Evolutionary conservation across 345 rosid species (phyloP).

Genomic region (Abelmoschus esculentus): DNA sequence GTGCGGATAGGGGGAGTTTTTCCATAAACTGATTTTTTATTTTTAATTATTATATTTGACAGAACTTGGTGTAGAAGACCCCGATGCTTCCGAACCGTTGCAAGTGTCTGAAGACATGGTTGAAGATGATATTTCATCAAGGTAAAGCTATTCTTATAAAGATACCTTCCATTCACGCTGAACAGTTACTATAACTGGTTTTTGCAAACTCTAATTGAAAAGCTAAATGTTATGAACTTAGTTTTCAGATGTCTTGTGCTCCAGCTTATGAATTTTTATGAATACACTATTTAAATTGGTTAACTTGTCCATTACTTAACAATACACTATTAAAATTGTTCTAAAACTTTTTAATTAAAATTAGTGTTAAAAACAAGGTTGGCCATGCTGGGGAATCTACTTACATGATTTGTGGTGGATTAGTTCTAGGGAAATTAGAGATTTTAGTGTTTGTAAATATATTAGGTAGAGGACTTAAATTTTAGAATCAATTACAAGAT

Average conservation of each 20-base stretch:
- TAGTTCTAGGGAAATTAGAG: not conserved
- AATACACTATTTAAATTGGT: not conserved
- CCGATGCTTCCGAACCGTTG: conserved; percentile 42
- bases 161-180: not conserved
- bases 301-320: not conserved
- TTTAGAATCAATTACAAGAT: not conserved
- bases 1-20: not conserved
- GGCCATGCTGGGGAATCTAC: not conserved
- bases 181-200: not conserved
- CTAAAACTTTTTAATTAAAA: not conserved
- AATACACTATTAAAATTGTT: not conserved
- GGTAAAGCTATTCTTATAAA: conserved; percentile 30
- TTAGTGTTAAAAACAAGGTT: not conserved
- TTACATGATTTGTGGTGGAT: not conserved
- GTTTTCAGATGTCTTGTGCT: not conserved
- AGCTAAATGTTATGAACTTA: not conserved
- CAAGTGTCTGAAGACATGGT: conserved; percentile 62
- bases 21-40: not conserved
- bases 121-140: conserved; percentile 78
- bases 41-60: conserved; percentile 7
- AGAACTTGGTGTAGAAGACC: conserved; percentile 57
- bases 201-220: not conserved
- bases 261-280: too few relatives aligned
- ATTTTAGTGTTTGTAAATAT: not conserved
- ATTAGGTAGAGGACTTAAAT: not conserved